Evolutionary conservation across 139 green algal genomes (phyloP), one percentile per base, ranked within the genome.

Genomic region (Yamagishiella unicocca): DNA sequence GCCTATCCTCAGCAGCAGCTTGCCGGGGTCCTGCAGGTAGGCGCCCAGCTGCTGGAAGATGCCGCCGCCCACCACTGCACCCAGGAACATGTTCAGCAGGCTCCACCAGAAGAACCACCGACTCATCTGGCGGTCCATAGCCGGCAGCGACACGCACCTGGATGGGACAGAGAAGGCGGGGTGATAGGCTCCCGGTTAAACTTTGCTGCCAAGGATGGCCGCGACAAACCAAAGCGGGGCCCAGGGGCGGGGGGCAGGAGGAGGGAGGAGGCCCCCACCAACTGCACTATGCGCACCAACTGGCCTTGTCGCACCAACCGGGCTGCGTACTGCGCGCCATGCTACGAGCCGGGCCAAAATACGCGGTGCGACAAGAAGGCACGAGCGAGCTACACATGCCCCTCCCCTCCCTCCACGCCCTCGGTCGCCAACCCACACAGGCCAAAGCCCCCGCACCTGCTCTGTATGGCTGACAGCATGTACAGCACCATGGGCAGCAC

Each of bases 11-110:
- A 87, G 81, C 64, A 87, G 43, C 66, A 87, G 35, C 42, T 55
- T 73, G 81, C 81, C 81, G 24, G 81, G 66, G 66, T 87, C 46
- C 45, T 76, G 62, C 81, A 87, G 83, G 64, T 90, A 90, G 17
- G 71, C 78, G 55, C 76, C 83, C 68, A 91, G 70, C 83, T 91
- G 82, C 33, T 71, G 75, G 42, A 93, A 66, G 1, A 91, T 25
- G 7, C 89, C 67, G 17, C 92, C 92, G 62, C 91, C 91, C 35
- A 95, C 38, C 43, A 95, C 89, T 19, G 75, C 90, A 37, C 91
- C 91, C 25, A 95, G 46, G 38, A 95, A 93, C 82, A 94, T 87
- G 86, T 94, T 94, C 75, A 89, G 84, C 10, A 93, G 31, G 71
- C 85, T 84, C 91, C 92, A 94, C 64, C 87, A 80, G 71, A 92